Evolutionary conservation across 192 early-diverging fungal species (phyloP).

Genomic region (Entomortierella parvispora): DNA sequence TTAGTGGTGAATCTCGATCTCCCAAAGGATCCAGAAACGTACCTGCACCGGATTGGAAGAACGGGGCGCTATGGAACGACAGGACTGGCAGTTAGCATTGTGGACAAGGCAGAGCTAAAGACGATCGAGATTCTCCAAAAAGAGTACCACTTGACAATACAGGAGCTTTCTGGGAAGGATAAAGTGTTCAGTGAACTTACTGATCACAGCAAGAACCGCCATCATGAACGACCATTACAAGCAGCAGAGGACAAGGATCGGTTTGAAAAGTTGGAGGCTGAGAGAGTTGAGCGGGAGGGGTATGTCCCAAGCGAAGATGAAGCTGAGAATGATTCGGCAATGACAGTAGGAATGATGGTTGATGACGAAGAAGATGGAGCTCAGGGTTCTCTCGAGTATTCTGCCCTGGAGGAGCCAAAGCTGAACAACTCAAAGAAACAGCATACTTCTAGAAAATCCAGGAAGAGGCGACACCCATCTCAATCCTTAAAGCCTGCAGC

Average conservation of each 20-base stretch:
- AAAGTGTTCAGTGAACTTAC: slow-evolving; percentile 6
- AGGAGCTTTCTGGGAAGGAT: slow-evolving; percentile 4
- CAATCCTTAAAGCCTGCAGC: no score
- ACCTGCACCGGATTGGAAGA: slow-evolving; percentile 83
- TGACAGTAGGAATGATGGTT: background rate
- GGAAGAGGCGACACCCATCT: no score
- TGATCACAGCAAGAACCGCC: slow-evolving; percentile 21
- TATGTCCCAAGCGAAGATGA: background rate
- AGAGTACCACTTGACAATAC: slow-evolving; percentile 29
- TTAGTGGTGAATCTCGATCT: slow-evolving; percentile 83
- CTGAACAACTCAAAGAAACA: no score
- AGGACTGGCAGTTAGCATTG: slow-evolving; percentile 65
- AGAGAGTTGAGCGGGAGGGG: background rate
- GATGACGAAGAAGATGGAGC: background rate
- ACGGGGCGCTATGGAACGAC: slow-evolving; percentile 81
- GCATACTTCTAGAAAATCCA: no score
- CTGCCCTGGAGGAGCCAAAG: no score
- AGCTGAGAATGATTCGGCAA: background rate
- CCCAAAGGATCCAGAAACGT: slow-evolving; percentile 73
- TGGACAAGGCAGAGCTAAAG: slow-evolving; percentile 42
- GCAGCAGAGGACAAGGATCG: slow-evolving; percentile 20
- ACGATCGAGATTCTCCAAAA: slow-evolving; percentile 43
- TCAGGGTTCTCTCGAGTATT: background rate
- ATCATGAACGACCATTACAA: slow-evolving; percentile 36
- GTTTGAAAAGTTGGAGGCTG: slow-evolving; percentile 25